Percentiles rank a stretch among this genome's conserved stretches.
These are phyloP conservation scores for Thinopyrum elongatum DNA, from an alignment of 176 grass and related monocot genomes.

Conservation along the genomic window DNA sequence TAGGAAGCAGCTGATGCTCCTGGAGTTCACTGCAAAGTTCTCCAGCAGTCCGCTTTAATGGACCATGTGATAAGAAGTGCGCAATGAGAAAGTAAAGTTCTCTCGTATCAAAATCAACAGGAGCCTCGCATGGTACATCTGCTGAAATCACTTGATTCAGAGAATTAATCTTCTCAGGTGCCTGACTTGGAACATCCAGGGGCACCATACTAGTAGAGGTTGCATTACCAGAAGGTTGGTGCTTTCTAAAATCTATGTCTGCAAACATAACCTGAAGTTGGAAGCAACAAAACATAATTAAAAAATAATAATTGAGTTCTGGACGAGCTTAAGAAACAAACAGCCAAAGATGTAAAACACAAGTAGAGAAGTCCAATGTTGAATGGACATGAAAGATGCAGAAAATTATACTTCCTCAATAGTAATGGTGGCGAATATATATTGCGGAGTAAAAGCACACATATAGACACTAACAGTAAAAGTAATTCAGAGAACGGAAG, in stretches of 20 bases:
- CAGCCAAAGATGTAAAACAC: neutral
- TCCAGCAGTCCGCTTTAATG: constrained; percentile 70
- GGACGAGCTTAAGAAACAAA: constrained; percentile 13
- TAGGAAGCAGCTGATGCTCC: constrained; percentile 85
- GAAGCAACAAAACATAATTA: constrained; percentile 29
- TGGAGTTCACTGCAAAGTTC: constrained; percentile 83
- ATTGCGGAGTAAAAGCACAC: neutral
- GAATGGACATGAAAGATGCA: constrained; percentile 4
- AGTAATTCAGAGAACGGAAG: neutral
- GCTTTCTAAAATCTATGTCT: constrained; percentile 72
- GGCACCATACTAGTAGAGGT: constrained; percentile 46
- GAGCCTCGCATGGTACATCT: constrained; percentile 40
- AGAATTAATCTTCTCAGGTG: constrained; percentile 51
- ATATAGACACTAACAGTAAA: neutral
- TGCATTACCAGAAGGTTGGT: constrained; percentile 52
- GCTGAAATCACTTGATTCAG: constrained; percentile 39
- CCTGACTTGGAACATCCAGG: constrained; percentile 65
- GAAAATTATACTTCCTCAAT: neutral
- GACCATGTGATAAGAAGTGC: constrained; percentile 92
- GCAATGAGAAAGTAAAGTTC: constrained; percentile 98
- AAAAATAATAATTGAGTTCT: neutral
- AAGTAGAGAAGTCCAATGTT: constrained; percentile 1
- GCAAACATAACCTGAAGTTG: constrained; percentile 32
- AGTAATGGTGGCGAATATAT: neutral
- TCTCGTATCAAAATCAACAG: constrained; percentile 78